Conservation (phyloP, 1,139 yeast species). For the Pichia norvegensis region DNA sequence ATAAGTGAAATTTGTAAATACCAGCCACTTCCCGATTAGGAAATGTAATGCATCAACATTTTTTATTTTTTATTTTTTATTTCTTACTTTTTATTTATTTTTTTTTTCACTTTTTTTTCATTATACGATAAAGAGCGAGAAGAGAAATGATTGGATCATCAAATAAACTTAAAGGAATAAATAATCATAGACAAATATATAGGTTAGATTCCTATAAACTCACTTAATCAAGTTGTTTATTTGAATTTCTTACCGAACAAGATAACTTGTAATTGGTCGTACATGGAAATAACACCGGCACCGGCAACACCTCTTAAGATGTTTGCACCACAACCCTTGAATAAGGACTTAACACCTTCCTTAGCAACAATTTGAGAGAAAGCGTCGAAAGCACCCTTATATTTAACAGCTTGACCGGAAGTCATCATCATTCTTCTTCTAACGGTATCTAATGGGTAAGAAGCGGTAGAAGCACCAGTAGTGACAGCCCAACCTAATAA, state of each 20-base stretch:
- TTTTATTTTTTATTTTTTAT: too few relatives aligned
- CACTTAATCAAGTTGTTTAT: constrained; percentile 26
- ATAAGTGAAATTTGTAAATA: background rate
- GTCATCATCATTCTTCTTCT: constrained; percentile 90
- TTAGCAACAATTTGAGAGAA: constrained; percentile 62
- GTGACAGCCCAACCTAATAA: constrained; percentile 73
- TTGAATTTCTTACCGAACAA: constrained; percentile 67
- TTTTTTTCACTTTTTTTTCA: too few relatives aligned
- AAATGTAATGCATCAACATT: background rate
- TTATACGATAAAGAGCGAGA: background rate
- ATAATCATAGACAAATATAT: background rate
- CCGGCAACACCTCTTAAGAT: constrained; percentile 84
- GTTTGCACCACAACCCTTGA: constrained; percentile 87
- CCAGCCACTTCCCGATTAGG: background rate
- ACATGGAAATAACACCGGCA: constrained; percentile 77
- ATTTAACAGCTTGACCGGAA: constrained; percentile 72
- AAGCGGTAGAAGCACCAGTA: constrained; percentile 72
- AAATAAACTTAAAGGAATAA: constrained; percentile 1
- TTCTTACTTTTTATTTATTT: too few relatives aligned
- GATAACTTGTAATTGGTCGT: constrained; percentile 71
- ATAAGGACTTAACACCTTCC: constrained; percentile 64
- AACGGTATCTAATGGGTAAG: constrained; percentile 76
- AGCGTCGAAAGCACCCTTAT: constrained; percentile 69
- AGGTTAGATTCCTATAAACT: background rate
- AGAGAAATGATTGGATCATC: constrained; percentile 1